These are phyloP conservation scores for Blastocystis sp. DNA, from an alignment of 352 stramenopile species.

Conservation along the genomic window DNA sequence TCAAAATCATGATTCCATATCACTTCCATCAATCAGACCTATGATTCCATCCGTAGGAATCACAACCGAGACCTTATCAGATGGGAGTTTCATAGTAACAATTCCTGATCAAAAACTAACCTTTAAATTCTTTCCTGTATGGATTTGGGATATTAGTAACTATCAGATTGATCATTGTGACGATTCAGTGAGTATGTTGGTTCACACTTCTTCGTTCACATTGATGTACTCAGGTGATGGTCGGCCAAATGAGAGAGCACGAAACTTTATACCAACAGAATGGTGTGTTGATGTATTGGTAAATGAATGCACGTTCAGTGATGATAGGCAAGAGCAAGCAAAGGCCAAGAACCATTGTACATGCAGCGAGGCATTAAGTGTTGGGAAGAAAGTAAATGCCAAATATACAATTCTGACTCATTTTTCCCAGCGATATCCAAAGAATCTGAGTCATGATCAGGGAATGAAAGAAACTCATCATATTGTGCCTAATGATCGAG, in stretches of 20 bases:
- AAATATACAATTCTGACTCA: conserved; percentile 58
- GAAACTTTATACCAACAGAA: neutral
- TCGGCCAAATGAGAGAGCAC: neutral
- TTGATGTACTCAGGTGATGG: conserved; percentile 65
- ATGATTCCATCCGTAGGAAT: neutral
- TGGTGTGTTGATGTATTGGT: conserved; percentile 52
- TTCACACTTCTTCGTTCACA: neutral
- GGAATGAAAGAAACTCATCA: neutral
- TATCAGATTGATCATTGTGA: conserved; percentile 53
- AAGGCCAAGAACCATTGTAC: conserved; percentile 63
- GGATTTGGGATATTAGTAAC: neutral
- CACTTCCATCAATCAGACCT: neutral
- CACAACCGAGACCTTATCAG: neutral
- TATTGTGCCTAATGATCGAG: neutral
- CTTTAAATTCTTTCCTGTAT: conserved; percentile 17
- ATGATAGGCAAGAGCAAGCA: conserved; percentile 24
- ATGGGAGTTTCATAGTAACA: neutral
- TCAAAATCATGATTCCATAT: neutral
- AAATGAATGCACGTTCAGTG: conserved; percentile 66
- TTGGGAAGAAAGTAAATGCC: neutral
- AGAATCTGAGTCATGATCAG: conserved; percentile 33
- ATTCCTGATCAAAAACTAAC: neutral
- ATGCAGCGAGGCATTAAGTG: conserved; percentile 30
- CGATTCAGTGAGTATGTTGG: neutral
- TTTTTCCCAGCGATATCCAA: conserved; percentile 68